phyloP scores from a whole-genome alignment of 2,329 filamentous ascomycete species.

The Colletotrichum melonis region DNA sequence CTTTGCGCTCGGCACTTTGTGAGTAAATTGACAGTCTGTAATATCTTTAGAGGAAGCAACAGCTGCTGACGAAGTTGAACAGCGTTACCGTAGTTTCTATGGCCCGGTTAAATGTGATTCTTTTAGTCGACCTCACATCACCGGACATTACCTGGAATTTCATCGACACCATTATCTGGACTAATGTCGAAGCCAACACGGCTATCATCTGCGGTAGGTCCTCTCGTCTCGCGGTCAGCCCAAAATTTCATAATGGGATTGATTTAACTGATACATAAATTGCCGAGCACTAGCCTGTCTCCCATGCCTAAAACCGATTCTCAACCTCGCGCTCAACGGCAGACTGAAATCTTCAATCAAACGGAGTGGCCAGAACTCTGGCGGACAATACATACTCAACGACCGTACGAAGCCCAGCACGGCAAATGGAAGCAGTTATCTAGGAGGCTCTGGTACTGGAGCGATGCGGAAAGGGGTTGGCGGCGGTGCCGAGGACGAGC shows the following conservation, averaged over 20 bases:
- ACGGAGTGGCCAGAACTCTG: background rate
- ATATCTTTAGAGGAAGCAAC: background rate
- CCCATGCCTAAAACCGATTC: background rate
- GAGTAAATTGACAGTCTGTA: background rate
- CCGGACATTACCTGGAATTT: constrained; percentile 43
- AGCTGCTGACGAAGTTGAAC: background rate
- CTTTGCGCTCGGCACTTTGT: constrained; percentile 41
- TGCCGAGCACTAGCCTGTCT: background rate
- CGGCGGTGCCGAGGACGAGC: background rate
- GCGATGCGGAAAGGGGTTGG: background rate
- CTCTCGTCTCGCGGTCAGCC: background rate
- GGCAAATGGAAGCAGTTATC: background rate
- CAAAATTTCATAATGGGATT: background rate
- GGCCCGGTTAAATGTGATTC: constrained; percentile 32
- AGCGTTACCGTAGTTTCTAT: constrained; percentile 37
- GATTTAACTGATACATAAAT: background rate
- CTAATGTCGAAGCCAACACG: constrained; percentile 39
- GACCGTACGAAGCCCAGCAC: background rate
- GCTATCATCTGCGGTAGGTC: constrained; percentile 41
- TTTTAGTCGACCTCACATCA: constrained; percentile 29
- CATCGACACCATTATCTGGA: constrained; percentile 38
- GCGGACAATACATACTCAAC: background rate
- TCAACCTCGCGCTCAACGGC: background rate
- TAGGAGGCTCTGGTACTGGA: background rate
- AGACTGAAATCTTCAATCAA: background rate